phyloP scores from a whole-genome alignment of 768 basidiomycete species.

The Dioszegia crocea region DNA sequence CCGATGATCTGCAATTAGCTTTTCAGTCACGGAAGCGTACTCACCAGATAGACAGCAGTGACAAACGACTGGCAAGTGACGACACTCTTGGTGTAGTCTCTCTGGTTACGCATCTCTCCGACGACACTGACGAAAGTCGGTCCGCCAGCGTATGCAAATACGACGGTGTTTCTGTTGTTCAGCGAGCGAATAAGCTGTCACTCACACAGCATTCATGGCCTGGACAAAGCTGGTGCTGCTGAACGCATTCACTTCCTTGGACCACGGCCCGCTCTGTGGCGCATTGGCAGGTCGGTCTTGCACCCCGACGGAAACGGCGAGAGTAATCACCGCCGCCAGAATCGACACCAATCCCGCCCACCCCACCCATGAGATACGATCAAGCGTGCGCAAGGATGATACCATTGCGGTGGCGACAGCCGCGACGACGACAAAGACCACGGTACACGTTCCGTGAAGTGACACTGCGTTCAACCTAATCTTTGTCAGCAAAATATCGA shows the following conservation, averaged over 20 bases:
- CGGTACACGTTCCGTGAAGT: slow-evolving; percentile 45
- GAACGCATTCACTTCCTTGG: slow-evolving; percentile 11
- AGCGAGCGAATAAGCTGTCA: background rate
- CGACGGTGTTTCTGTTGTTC: slow-evolving; percentile 16
- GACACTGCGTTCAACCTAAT: slow-evolving; percentile 20
- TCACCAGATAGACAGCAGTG: slow-evolving; percentile 32
- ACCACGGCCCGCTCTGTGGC: slow-evolving; percentile 16
- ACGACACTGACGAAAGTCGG: slow-evolving; percentile 35
- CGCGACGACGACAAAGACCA: slow-evolving; percentile 47
- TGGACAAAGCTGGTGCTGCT: slow-evolving; percentile 21
- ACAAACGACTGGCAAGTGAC: slow-evolving; percentile 37
- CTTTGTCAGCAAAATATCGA: too few relatives aligned
- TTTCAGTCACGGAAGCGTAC: slow-evolving; percentile 7
- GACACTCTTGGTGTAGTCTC: slow-evolving; percentile 45
- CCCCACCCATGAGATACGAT: slow-evolving; percentile 42
- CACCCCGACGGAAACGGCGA: slow-evolving; percentile 31
- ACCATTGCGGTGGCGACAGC: slow-evolving; percentile 32
- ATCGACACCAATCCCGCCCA: slow-evolving; percentile 36
- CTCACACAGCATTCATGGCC: slow-evolving; percentile 47
- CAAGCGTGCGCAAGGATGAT: slow-evolving; percentile 43
- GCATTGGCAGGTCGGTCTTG: slow-evolving; percentile 29
- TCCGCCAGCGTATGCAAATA: slow-evolving; percentile 46
- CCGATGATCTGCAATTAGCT: slow-evolving; percentile 32
- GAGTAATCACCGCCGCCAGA: slow-evolving; percentile 29
- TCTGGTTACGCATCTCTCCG: slow-evolving; percentile 49